Evolutionary conservation across 176 grass and related monocot species (phyloP).

Genomic region (Oropetium thomaeum): DNA sequence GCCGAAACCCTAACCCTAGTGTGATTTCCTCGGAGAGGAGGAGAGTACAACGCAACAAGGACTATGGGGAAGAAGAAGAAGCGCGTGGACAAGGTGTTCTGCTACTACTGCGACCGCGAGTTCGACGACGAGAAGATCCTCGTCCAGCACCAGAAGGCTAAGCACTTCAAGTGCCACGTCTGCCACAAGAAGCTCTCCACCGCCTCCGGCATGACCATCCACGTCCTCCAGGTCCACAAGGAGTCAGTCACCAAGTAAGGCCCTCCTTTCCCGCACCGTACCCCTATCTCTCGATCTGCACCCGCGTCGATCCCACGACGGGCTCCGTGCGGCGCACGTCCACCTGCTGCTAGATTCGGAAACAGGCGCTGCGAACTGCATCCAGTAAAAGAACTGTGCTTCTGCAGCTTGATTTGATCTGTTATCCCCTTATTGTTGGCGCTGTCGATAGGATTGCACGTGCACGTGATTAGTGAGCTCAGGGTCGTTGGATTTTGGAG

Average conservation of each 20-base stretch:
- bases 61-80: conserved; percentile 99
- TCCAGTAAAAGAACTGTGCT: neutral
- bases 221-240: conserved; percentile 98
- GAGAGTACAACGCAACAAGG: neutral
- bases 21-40: neutral
- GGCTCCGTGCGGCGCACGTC: neutral
- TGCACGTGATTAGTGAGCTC: neutral
- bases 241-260: conserved; percentile 87
- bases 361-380: neutral
- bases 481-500: neutral
- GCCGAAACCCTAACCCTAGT: conserved; percentile 56
- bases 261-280: neutral
- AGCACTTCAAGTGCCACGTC: conserved; percentile 99
- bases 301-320: neutral
- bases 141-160: conserved; percentile 99
- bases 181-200: conserved; percentile 99
- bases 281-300: neutral
- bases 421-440: neutral
- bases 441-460: neutral
- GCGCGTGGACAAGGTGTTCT: conserved; percentile 85
- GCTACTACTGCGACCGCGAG: conserved; percentile 99
- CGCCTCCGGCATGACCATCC: conserved; percentile 94
- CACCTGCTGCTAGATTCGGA: conserved; percentile 1
- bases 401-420: neutral
- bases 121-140: conserved; percentile 99